Conservation (phyloP, 768 basidiomycete species). For the Russula griseocarnosa region DNA sequence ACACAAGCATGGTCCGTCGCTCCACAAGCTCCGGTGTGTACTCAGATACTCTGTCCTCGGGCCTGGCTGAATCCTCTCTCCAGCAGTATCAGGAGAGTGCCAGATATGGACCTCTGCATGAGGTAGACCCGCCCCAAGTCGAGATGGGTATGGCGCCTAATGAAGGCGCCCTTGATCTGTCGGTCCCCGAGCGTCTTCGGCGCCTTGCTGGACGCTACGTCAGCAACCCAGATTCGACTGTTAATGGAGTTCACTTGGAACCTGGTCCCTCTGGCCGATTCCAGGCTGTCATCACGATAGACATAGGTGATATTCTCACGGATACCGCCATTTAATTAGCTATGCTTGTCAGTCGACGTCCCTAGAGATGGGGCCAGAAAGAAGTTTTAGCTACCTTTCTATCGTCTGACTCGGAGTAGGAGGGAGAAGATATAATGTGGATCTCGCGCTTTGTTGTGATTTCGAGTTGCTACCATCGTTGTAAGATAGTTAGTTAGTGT, state of each 20-base stretch:
- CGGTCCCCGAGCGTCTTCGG: background rate
- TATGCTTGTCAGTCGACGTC: background rate
- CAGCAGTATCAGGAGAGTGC: background rate
- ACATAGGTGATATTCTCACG: background rate
- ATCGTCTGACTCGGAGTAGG: background rate
- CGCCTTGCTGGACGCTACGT: constrained; percentile 4
- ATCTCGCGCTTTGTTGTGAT: background rate
- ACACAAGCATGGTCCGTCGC: background rate
- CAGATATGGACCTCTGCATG: background rate
- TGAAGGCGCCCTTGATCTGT: background rate
- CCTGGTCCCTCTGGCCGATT: background rate
- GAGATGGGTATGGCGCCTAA: no score
- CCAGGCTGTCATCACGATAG: constrained; percentile 1
- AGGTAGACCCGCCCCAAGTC: background rate
- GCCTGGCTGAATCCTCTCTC: background rate
- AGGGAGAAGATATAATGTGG: background rate
- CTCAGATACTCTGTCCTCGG: background rate
- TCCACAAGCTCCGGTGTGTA: background rate
- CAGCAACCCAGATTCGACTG: background rate
- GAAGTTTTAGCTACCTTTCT: background rate
- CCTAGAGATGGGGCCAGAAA: no score
- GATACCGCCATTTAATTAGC: background rate
- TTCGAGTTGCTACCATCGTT: background rate
- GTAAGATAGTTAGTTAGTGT: background rate
- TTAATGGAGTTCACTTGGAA: background rate